Percentiles rank a stretch among this genome's conserved stretches.
Conservation (phyloP, 129 eudicot genomes). For the Chrysanthemum makinoi region DNA sequence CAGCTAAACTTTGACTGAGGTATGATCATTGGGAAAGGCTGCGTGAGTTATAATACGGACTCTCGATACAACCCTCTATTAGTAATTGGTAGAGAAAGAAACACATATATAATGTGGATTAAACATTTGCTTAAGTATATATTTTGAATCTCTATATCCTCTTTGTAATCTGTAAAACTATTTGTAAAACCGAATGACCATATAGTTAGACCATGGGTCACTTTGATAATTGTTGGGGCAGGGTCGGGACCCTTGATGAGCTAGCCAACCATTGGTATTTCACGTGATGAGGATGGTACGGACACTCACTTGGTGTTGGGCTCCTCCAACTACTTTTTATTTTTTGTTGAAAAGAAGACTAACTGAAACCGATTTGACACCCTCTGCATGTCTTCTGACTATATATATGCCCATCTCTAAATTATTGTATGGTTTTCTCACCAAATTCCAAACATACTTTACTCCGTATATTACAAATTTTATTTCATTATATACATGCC, state of each 20-base stretch:
- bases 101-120: too few species aligned
- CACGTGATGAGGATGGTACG: constrained; percentile 27
- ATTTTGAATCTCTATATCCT: too few species aligned
- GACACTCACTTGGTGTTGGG: not conserved
- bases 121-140: too few species aligned
- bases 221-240: not conserved
- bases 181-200: not conserved
- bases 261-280: constrained; percentile 7
- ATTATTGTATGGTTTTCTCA: not conserved
- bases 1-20: too few species aligned
- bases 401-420: not conserved
- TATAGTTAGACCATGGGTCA: not conserved
- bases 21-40: too few species aligned
- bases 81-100: too few species aligned
- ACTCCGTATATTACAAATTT: too few species aligned
- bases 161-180: too few species aligned
- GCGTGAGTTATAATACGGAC: too few species aligned
- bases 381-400: not conserved
- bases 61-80: too few species aligned
- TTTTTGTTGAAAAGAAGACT: constrained; percentile 16
- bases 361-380: constrained; percentile 33
- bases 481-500: not conserved
- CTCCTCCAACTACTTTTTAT: constrained; percentile 26
- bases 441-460: too few species aligned
- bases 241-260: not conserved